Evolutionary conservation across 1,284 basidiomycete species (phyloP).

Genomic region (Ganoderma lingzhi): DNA sequence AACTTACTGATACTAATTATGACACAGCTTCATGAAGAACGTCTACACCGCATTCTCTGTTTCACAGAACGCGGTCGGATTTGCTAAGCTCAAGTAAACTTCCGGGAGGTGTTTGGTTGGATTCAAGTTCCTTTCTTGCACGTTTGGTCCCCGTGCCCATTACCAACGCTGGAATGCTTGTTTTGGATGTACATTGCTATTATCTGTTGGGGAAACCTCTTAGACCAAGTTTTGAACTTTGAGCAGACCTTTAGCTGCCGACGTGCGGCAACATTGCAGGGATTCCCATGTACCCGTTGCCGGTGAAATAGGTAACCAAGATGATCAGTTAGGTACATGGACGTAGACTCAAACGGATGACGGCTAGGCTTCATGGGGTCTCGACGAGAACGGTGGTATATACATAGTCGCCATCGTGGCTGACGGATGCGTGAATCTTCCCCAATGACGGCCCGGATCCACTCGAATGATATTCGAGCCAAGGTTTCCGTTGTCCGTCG

Average conservation of each 20-base stretch:
- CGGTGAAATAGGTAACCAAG: not conserved
- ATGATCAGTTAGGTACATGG: not conserved
- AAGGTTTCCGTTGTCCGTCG: slow-evolving; percentile 54
- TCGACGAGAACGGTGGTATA: slow-evolving; percentile 80
- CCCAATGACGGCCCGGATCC: slow-evolving; percentile 36
- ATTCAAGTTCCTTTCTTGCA: not conserved
- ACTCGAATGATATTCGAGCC: slow-evolving; percentile 49
- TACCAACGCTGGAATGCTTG: not conserved
- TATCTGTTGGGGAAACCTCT: not conserved
- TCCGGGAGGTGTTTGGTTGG: not conserved
- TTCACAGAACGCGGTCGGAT: slow-evolving; percentile 34
- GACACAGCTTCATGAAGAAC: slow-evolving; percentile 37
- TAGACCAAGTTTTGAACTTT: not conserved
- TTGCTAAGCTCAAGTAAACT: slow-evolving; percentile 30
- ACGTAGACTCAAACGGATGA: not conserved
- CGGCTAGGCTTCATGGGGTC: slow-evolving; percentile 2
- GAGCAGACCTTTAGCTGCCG: not conserved
- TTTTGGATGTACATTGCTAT: not conserved
- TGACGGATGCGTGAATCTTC: slow-evolving; percentile 72
- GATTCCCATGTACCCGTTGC: no score
- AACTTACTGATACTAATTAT: not conserved
- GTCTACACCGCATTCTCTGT: slow-evolving; percentile 38
- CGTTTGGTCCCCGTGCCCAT: not conserved
- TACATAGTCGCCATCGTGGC: slow-evolving; percentile 88
- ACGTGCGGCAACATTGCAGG: not conserved